These are phyloP conservation scores for Mycena kentingensis DNA, from an alignment of 768 basidiomycete genomes.

Conservation along the genomic window DNA sequence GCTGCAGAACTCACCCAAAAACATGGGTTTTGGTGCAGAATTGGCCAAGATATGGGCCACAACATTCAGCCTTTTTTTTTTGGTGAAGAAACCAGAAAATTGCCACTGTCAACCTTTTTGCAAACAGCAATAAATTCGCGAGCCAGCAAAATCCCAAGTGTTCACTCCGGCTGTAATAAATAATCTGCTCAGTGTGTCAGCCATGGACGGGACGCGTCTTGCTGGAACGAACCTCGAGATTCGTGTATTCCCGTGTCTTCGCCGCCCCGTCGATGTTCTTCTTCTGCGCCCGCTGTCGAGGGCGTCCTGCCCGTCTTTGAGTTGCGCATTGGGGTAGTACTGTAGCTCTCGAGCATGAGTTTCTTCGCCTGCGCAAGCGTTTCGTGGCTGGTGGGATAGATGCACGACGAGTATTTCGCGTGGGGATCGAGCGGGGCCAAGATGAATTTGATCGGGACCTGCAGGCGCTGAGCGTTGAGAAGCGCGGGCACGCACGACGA, in stretches of 20 bases:
- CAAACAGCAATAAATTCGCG: no score
- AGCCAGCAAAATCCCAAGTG: slow-evolving; percentile 54
- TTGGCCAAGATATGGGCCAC: no score
- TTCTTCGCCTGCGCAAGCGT: slow-evolving; percentile 65
- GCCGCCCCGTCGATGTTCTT: slow-evolving; percentile 57
- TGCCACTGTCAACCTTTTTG: no score
- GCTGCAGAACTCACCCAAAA: no score
- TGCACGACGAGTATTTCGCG: slow-evolving; percentile 68
- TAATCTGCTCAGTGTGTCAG: slow-evolving; percentile 38
- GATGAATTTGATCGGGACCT: slow-evolving; percentile 66
- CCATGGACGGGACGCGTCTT: not conserved
- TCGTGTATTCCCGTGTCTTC: slow-evolving; percentile 49
- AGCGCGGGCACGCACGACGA: not conserved
- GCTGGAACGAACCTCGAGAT: slow-evolving; percentile 45
- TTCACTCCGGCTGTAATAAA: slow-evolving; percentile 75
- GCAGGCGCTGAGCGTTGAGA: not conserved
- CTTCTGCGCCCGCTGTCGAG: slow-evolving; percentile 73
- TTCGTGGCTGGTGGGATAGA: slow-evolving; percentile 62
- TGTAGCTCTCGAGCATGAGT: slow-evolving; percentile 67
- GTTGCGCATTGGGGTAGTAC: slow-evolving; percentile 61
- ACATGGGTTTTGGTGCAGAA: no score
- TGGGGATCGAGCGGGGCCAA: slow-evolving; percentile 63
- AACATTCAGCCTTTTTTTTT: no score
- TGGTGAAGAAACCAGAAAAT: no score
- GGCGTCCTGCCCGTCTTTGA: slow-evolving; percentile 62